Base-by-base conservation (phyloP, 371 early-diverging fungal species). In the Actinomortierella ambigua region DNA sequence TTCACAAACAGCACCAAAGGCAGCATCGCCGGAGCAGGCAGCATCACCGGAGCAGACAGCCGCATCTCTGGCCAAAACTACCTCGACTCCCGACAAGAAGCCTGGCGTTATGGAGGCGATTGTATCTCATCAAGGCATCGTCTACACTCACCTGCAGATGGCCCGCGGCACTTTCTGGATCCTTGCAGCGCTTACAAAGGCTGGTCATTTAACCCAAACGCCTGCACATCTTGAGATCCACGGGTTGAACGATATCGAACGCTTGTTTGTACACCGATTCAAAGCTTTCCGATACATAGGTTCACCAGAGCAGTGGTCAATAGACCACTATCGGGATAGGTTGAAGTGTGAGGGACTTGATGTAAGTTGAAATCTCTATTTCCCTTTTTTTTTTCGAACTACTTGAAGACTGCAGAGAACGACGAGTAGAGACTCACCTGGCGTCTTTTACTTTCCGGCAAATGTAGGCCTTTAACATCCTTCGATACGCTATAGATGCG, bases 181-280 rank as follows among this genome's bases (percentile, higher is more conserved):
- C n/a, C 52, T 73, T 20, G 67, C 64, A 3, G 77, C 79, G 9
- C 58, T 83, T 3, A 68, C 77, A 41, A 67, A 80, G 42, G 68
- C 75, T 15, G 68, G 77, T 0, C 81, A 84, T 42, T 61, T 85
- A n/a, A 63, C 68, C 11, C 55, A 68, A 3, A 76, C 80, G 0
- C 60, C 68, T 20, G 68, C 77, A 15, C 80, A 73, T 29, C 48
- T 67, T 11, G 60, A 44, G 11, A 60, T 59, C 43, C 75, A 73
- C 57, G 75, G 77, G 0, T 81, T 84, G 62, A 88, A 89, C 53
- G 79, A 85, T 61, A 79, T 81, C 34, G 68, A 78, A 48, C 82
- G 88, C 0, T 76, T 85, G 14, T 88, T 80, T 55, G 58, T 53
- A 1, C 91, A 88, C 42, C 82, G 91, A 13, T 86, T 89, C 59